These are phyloP conservation scores for Carex littledalei DNA, from an alignment of 176 grass and related monocot genomes.

Conservation along the genomic window DNA sequence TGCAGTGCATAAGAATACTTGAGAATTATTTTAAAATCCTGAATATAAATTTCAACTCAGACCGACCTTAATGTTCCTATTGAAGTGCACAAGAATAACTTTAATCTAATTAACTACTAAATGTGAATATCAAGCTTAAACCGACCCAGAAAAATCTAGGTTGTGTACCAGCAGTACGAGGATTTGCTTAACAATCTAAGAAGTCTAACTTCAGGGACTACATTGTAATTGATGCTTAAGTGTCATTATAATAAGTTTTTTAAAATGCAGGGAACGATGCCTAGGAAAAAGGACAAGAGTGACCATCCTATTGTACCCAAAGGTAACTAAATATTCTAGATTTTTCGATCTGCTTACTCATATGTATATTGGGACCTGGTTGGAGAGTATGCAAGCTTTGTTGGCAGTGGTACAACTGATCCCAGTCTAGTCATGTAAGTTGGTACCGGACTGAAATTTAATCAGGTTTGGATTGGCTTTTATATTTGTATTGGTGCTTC, in stretches of 20 bases:
- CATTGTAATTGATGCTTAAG: background rate
- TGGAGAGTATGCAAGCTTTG: background rate
- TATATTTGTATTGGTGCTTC: too few species aligned
- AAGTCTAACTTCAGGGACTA: background rate
- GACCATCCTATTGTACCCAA: background rate
- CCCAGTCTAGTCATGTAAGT: background rate
- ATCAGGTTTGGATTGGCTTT: background rate
- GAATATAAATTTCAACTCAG: background rate
- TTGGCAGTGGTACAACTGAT: background rate
- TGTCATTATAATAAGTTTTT: constrained; percentile 6
- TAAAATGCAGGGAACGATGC: constrained; percentile 34
- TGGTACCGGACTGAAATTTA: background rate
- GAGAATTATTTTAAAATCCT: background rate
- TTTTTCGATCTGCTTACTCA: background rate
- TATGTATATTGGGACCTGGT: background rate
- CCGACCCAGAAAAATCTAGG: background rate
- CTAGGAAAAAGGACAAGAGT: constrained; percentile 15
- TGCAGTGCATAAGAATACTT: background rate
- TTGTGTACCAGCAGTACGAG: background rate
- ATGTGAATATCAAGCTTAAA: background rate
- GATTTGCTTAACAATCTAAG: background rate
- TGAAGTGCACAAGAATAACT: background rate
- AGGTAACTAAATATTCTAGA: background rate
- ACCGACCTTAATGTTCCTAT: background rate
- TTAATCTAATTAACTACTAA: background rate